A percentile compares a stretch with the other conserved stretches of the same genome.
Conservation (phyloP, 768 basidiomycete genomes). For the Chalciporus chontae region DNA sequence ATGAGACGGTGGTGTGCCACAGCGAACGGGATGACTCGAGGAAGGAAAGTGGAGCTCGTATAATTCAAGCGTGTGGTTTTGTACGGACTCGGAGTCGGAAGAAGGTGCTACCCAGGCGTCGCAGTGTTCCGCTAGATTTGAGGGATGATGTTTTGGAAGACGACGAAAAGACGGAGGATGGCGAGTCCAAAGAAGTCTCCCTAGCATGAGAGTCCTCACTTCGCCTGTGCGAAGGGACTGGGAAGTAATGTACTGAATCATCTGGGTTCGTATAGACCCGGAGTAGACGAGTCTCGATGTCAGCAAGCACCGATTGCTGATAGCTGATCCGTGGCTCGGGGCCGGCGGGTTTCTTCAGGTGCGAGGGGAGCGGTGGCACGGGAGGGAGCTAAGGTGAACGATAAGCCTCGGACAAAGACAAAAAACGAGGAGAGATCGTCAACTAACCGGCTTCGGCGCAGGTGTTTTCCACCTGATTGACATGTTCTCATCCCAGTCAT, state of each 20-base stretch:
- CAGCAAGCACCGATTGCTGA: slow-evolving; percentile 31
- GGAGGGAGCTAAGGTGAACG: slow-evolving; percentile 19
- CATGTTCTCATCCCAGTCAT: slow-evolving; percentile 35
- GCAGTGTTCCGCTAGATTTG: slow-evolving; percentile 22
- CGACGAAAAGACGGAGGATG: slow-evolving; percentile 25
- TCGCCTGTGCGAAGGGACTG: slow-evolving; percentile 31
- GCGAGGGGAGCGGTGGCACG: slow-evolving; percentile 27
- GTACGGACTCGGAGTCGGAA: slow-evolving; percentile 22
- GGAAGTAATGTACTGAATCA: slow-evolving; percentile 34
- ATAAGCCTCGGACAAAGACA: slow-evolving; percentile 1
- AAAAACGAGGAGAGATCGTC: not conserved
- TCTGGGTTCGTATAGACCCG: slow-evolving; percentile 24
- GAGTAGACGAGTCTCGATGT: slow-evolving; percentile 28
- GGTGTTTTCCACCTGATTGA: slow-evolving; percentile 19
- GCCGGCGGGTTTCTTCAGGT: slow-evolving; percentile 15
- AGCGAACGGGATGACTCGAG: not conserved
- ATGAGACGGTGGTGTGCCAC: not conserved
- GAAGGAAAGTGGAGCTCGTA: not conserved
- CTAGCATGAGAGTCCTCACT: slow-evolving; percentile 21
- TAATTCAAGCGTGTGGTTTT: slow-evolving; percentile 17
- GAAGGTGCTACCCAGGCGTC: slow-evolving; percentile 17
- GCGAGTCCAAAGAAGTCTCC: slow-evolving; percentile 27
- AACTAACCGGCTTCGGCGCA: slow-evolving; percentile 22
- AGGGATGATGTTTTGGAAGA: slow-evolving; percentile 17
- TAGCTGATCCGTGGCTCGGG: slow-evolving; percentile 22